A percentile compares a stretch with the other conserved stretches of the same genome.
These are phyloP conservation scores for Talaromyces proteolyticus DNA, from an alignment of 495 filamentous ascomycete species.

Conservation along the genomic window DNA sequence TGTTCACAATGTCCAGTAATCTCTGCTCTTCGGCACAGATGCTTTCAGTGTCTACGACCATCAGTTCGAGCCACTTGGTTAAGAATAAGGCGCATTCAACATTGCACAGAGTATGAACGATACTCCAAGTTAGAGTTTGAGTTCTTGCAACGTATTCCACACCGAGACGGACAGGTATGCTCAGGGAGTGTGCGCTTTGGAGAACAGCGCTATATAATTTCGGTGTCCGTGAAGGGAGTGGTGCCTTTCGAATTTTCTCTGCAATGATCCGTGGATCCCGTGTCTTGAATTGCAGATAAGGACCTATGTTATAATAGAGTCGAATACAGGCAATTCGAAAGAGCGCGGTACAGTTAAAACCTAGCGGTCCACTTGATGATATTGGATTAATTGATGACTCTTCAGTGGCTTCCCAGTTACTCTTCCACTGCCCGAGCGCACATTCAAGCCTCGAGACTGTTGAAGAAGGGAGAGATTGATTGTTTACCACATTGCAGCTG, in stretches of 20 bases:
- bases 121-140: conserved; percentile 43
- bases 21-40: not conserved
- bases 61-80: conserved; percentile 35
- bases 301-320: conserved; percentile 19
- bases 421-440: conserved; percentile 29
- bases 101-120: conserved; percentile 40
- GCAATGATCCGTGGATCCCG: conserved; percentile 14
- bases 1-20: not conserved
- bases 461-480: not conserved
- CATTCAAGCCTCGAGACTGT: conserved; percentile 23
- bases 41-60: not conserved
- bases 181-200: conserved; percentile 30
- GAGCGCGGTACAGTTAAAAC: conserved; percentile 30
- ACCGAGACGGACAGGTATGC: conserved; percentile 30
- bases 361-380: conserved; percentile 25
- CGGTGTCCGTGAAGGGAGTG: conserved; percentile 8
- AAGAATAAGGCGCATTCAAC: conserved; percentile 42
- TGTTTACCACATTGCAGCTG: not conserved
- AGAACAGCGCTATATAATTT: conserved; percentile 22
- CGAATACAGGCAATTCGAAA: conserved; percentile 28
- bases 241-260: conserved; percentile 3
- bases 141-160: conserved; percentile 39
- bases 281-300: conserved; percentile 20
- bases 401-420: conserved; percentile 20
- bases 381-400: conserved; percentile 27